A percentile compares a stretch with the other conserved stretches of the same genome.
phyloP scores from a whole-genome alignment of 495 filamentous ascomycete genomes.

The Penicilliopsis zonata region DNA sequence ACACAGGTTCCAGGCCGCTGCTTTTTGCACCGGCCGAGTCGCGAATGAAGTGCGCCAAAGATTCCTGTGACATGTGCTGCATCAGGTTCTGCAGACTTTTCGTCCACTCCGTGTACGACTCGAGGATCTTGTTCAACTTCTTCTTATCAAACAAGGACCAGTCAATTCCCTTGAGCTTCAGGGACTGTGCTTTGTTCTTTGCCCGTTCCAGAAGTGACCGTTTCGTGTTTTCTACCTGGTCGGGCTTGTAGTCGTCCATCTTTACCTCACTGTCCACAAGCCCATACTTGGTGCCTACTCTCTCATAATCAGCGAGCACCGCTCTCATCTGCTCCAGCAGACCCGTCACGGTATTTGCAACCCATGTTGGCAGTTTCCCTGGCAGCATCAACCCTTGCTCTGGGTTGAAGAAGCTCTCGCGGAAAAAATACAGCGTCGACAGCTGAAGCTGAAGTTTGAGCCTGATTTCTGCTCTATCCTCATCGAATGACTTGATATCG shows the following conservation, averaged over 20 bases:
- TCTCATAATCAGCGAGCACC: conserved; percentile 4
- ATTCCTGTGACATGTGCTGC: conserved; percentile 11
- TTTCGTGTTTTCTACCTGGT: conserved; percentile 5
- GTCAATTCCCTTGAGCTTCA: conserved; percentile 11
- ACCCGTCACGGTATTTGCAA: conserved; percentile 6
- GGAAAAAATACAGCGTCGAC: conserved; percentile 9
- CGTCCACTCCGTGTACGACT: conserved; percentile 10
- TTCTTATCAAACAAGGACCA: conserved; percentile 17
- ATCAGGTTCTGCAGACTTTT: conserved; percentile 8
- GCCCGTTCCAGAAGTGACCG: conserved; percentile 7
- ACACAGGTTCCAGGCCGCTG: conserved; percentile 9
- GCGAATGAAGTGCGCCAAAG: conserved; percentile 1
- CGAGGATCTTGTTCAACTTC: conserved; percentile 7
- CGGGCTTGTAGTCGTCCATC: background rate
- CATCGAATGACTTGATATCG: conserved; percentile 11
- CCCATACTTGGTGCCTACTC: conserved; percentile 4
- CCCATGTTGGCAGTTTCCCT: conserved; percentile 7
- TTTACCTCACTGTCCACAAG: conserved; percentile 3
- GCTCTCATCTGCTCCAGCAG: conserved; percentile 8
- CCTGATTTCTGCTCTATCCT: conserved; percentile 9
- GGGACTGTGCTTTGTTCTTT: conserved; percentile 7
- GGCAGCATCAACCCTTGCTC: conserved; percentile 8
- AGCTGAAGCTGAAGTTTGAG: conserved; percentile 9
- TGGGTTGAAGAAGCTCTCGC: conserved; percentile 4
- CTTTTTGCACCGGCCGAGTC: conserved; percentile 3